Evolutionary conservation across 139 green algal species (phyloP).

Genomic region (Chlamydomonas schloesseri): DNA sequence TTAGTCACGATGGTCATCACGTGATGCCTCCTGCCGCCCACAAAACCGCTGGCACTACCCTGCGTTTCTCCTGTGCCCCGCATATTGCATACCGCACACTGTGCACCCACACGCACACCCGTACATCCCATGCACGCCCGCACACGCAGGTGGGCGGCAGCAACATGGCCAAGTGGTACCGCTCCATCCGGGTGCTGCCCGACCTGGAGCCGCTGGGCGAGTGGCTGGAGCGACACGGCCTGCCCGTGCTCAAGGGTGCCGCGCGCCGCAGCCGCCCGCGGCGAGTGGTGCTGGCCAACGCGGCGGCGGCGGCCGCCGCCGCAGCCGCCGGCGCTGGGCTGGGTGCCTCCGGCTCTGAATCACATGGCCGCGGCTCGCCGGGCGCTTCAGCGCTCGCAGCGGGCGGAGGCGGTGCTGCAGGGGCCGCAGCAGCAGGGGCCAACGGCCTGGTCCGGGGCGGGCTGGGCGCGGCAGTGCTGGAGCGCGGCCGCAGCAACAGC

Average conservation of each 20-base stretch:
- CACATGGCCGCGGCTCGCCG: not conserved
- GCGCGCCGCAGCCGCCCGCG: conserved; percentile 7
- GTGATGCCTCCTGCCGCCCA: no score
- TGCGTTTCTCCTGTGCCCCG: no score
- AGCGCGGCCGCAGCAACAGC: not conserved
- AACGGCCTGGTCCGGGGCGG: no score
- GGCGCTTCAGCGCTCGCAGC: not conserved
- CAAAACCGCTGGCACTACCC: no score
- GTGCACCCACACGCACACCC: no score
- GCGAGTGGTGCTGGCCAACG: not conserved
- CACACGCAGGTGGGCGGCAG: conserved; percentile 6
- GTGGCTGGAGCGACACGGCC: conserved; percentile 34
- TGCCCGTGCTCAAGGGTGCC: conserved; percentile 33
- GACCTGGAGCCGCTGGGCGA: conserved; percentile 39
- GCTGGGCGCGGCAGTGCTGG: not conserved
- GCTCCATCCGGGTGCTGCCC: conserved; percentile 43
- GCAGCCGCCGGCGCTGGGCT: not conserved
- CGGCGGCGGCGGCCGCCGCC: not conserved
- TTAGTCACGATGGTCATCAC: no score
- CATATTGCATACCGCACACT: no score
- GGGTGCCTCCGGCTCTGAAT: not conserved
- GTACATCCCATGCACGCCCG: no score
- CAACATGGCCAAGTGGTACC: conserved; percentile 45
- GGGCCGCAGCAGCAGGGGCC: no score
- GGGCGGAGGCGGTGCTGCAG: no score